These are phyloP conservation scores for Annulohypoxylon moriforme DNA, from an alignment of 495 filamentous ascomycete genomes.

Conservation along the genomic window DNA sequence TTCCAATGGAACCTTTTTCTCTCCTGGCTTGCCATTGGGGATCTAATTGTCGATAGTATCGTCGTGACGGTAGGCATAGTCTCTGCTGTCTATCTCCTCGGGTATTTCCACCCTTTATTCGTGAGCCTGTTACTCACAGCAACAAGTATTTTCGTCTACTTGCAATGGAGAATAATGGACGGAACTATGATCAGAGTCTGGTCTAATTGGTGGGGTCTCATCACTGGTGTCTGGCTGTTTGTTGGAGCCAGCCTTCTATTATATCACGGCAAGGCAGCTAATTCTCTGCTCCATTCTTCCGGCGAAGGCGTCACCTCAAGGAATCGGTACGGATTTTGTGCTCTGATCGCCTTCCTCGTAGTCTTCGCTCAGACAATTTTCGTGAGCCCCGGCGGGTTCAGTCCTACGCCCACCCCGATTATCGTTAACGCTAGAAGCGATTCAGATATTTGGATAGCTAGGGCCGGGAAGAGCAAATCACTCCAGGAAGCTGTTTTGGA, in stretches of 20 bases:
- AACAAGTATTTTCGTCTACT: conserved; percentile 34
- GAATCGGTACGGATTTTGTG: conserved; percentile 36
- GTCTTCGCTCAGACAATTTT: conserved; percentile 30
- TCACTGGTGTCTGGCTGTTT: conserved; percentile 32
- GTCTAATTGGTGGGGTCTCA: conserved; percentile 38
- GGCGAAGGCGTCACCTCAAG: conserved; percentile 27
- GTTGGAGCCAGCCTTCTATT: conserved; percentile 41
- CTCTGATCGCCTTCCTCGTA: conserved; percentile 35
- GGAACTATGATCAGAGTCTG: conserved; percentile 39
- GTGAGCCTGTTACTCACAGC: conserved; percentile 37
- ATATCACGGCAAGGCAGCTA: conserved; percentile 27
- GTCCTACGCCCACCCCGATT: conserved; percentile 41
- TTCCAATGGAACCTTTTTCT: conserved; percentile 43
- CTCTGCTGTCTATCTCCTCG: conserved; percentile 38
- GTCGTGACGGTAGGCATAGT: conserved; percentile 29
- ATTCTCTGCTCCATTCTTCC: conserved; percentile 15
- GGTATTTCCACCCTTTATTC: conserved; percentile 30
- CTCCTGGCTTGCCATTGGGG: conserved; percentile 32
- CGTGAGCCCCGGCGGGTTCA: conserved; percentile 26
- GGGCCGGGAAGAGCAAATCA: conserved; percentile 60
- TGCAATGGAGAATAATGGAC: conserved; percentile 43
- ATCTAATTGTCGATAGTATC: conserved; percentile 36
- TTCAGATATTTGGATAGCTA: conserved; percentile 54
- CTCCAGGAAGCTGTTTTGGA: conserved; percentile 64
- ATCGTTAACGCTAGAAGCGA: conserved; percentile 62